Conservation (phyloP, 2,329 filamentous ascomycete species). For the Aspergillus sp. region DNA sequence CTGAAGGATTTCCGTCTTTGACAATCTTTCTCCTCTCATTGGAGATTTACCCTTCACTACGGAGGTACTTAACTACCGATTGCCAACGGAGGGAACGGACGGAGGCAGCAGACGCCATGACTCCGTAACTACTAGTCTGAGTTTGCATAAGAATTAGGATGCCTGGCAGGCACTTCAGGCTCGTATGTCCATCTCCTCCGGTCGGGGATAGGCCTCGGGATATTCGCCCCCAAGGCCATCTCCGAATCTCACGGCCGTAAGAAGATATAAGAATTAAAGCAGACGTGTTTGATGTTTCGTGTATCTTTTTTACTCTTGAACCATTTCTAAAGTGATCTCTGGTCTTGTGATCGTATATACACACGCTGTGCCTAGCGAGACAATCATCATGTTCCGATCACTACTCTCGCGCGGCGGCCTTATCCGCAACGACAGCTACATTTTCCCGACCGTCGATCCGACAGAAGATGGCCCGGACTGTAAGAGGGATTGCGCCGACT, state of each 20-base stretch:
- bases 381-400: conserved; percentile 33
- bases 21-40: no score
- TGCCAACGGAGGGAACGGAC: no score
- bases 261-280: background rate
- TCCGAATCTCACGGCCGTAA: background rate
- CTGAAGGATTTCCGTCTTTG: no score
- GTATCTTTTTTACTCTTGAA: no score
- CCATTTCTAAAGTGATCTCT: no score
- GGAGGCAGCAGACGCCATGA: background rate
- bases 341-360: background rate
- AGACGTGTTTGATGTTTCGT: background rate
- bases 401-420: conserved; percentile 31
- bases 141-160: background rate
- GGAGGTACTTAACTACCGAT: no score
- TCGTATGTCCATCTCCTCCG: background rate
- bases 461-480: conserved; percentile 38
- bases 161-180: background rate
- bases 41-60: no score
- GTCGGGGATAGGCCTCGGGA: conserved; percentile 6
- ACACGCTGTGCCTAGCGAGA: background rate
- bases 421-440: conserved; percentile 27
- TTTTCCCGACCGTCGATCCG: conserved; percentile 40
- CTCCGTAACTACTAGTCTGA: background rate
- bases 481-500: conserved; percentile 39
- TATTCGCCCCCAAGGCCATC: background rate